phyloP scores from a whole-genome alignment of 2,329 filamentous ascomycete species.

The Colletotrichum falcatum region DNA sequence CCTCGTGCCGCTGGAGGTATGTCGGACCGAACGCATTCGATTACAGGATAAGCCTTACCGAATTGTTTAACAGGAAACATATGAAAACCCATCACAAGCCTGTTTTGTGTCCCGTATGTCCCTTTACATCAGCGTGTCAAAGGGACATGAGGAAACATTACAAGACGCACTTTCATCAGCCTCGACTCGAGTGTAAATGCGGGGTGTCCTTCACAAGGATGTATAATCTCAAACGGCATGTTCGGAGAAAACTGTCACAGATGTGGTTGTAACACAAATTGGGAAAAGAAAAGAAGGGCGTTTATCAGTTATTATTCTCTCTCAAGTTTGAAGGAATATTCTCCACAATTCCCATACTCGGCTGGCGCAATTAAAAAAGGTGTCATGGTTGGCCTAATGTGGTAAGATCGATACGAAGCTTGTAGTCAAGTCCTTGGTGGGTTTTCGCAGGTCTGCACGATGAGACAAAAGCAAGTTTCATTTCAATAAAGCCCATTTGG shows the following conservation, averaged over 20 bases:
- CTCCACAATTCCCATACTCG: too few species aligned
- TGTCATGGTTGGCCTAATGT: too few species aligned
- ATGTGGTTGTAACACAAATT: too few species aligned
- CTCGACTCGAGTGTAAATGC: background rate
- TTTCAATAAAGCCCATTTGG: too few species aligned
- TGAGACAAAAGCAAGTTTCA: too few species aligned
- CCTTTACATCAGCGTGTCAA: background rate
- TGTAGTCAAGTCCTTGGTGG: too few species aligned
- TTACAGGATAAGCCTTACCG: background rate
- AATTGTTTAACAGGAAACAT: background rate
- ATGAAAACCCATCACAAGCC: background rate
- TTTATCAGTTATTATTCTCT: fast-evolving
- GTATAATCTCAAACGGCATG: conserved; percentile 4
- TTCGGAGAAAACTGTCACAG: background rate
- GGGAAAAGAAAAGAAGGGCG: background rate
- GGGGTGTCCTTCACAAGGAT: background rate
- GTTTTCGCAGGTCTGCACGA: too few species aligned
- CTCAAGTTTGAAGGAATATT: background rate
- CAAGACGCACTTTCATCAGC: background rate
- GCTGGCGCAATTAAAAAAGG: too few species aligned
- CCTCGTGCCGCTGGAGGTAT: background rate
- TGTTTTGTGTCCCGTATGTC: conserved; percentile 2
- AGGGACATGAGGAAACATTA: conserved; percentile 12
- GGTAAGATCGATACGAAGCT: too few species aligned
- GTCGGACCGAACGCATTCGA: too few species aligned